These are phyloP conservation scores for Pseudogymnoascus sp. DNA, from an alignment of 2,329 filamentous ascomycete species.

Conservation along the genomic window DNA sequence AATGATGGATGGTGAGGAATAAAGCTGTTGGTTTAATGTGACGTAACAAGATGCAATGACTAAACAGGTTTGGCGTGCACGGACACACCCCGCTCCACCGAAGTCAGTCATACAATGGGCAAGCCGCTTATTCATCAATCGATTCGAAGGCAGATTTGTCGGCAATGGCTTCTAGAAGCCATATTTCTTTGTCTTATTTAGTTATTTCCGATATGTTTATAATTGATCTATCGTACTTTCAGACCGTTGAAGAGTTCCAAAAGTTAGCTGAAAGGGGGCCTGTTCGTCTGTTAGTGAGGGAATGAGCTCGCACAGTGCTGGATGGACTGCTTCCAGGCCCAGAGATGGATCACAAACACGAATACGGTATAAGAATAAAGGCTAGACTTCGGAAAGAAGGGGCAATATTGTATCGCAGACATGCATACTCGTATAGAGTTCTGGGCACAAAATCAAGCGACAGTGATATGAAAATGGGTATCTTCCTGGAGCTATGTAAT, in stretches of 20 bases:
- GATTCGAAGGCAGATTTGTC: not conserved
- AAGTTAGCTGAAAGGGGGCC: not conserved
- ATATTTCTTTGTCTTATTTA: not conserved
- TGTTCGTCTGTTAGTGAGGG: not conserved
- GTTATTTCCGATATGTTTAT: not conserved
- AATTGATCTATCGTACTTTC: not conserved
- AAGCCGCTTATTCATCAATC: no score
- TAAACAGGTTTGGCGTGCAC: not conserved
- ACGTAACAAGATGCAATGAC: not conserved
- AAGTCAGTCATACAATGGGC: not conserved
- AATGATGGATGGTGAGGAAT: not conserved
- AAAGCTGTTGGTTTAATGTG: not conserved
- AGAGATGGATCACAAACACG: not conserved
- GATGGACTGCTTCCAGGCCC: not conserved
- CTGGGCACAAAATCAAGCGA: not conserved
- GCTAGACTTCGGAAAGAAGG: not conserved
- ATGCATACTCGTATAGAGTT: not conserved
- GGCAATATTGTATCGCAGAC: not conserved
- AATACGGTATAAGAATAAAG: not conserved
- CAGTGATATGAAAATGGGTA: not conserved
- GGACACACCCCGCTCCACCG: not conserved
- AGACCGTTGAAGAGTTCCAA: not conserved
- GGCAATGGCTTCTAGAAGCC: not conserved
- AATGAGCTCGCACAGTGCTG: not conserved
- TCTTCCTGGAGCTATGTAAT: not conserved